A percentile compares a stretch with the other conserved stretches of the same genome.
Conservation (phyloP, 2,329 filamentous ascomycete species). For the Aspergillus versicolor region DNA sequence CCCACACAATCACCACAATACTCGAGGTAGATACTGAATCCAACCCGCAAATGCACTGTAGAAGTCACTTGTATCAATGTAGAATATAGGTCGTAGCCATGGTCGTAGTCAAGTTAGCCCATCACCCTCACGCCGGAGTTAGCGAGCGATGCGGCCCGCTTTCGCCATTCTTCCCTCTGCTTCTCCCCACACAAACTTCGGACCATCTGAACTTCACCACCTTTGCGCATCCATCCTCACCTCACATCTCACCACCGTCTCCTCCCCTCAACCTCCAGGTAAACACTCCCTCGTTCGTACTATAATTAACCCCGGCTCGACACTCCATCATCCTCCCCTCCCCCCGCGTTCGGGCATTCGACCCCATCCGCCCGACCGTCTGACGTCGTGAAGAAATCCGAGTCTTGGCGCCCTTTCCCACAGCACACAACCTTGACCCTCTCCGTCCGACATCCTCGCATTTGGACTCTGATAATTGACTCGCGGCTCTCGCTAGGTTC, state of each 20-base stretch:
- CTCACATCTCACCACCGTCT: slow-evolving; percentile 6
- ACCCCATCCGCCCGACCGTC: not conserved
- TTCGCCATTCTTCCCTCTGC: slow-evolving; percentile 13
- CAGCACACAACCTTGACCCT: slow-evolving; percentile 14
- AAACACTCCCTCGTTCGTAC: not conserved
- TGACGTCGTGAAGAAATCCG: slow-evolving; percentile 14
- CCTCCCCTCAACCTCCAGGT: slow-evolving; percentile 15
- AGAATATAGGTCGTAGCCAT: slow-evolving; percentile 1
- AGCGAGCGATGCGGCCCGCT: slow-evolving; percentile 14
- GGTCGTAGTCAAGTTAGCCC: slow-evolving; percentile 1
- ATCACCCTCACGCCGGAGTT: not conserved
- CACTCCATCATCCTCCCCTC: not conserved
- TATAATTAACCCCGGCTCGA: not conserved
- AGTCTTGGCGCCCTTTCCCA: slow-evolving; percentile 14
- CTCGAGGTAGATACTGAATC: not conserved
- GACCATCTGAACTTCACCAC: slow-evolving; percentile 23
- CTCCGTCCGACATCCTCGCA: slow-evolving; percentile 12
- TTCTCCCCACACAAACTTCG: slow-evolving; percentile 16
- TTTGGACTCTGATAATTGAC: slow-evolving; percentile 19
- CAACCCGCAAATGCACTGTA: not conserved
- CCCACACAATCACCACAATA: slow-evolving; percentile 13
- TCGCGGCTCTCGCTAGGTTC: slow-evolving; percentile 14
- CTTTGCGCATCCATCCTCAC: slow-evolving; percentile 20
- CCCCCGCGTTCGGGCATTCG: not conserved
- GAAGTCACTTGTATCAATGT: not conserved